Conservation (phyloP, 306 rosid genomes). For the Cucumis melo region DNA sequence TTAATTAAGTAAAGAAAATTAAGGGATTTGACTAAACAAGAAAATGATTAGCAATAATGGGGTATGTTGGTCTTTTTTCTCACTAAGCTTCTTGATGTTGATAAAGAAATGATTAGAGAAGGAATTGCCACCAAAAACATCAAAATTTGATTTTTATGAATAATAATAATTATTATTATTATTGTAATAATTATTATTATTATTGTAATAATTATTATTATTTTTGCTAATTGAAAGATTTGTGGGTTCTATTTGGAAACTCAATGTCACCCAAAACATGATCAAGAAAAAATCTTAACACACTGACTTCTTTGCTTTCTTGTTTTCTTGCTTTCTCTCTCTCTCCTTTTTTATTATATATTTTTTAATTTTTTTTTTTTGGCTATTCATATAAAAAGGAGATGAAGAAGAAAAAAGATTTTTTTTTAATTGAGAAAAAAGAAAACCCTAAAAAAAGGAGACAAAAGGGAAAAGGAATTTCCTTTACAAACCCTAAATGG, state of each 20-base stretch:
- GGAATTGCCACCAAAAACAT: constrained; percentile 6
- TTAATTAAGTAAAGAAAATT: constrained; percentile 19
- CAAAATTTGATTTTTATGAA: neutral
- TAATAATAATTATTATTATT: constrained; percentile 9
- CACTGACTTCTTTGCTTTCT: constrained; percentile 42
- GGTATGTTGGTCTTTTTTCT: constrained; percentile 25
- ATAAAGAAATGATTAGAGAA: constrained; percentile 57
- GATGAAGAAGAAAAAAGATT: neutral
- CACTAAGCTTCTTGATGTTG: constrained; percentile 35
- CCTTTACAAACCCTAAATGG: constrained; percentile 3
- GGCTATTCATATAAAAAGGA: neutral
- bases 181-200: too few species aligned
- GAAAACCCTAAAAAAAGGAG: neutral
- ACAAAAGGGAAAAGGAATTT: constrained; percentile 1
- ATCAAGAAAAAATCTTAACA: constrained; percentile 39
- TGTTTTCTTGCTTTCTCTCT: constrained; percentile 45
- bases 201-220: neutral
- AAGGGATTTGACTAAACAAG: constrained; percentile 31
- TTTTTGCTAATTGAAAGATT: neutral
- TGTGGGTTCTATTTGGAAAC: constrained; percentile 18
- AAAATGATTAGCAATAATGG: constrained; percentile 18
- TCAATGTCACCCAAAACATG: constrained; percentile 77
- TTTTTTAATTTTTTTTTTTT: too few species aligned
- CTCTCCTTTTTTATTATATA: neutral
- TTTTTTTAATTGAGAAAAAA: neutral